Evolutionary conservation across 208 protist genomes (phyloP), one percentile per base, ranked within the genome.

Genomic region (Blechomonas ayalai): DNA sequence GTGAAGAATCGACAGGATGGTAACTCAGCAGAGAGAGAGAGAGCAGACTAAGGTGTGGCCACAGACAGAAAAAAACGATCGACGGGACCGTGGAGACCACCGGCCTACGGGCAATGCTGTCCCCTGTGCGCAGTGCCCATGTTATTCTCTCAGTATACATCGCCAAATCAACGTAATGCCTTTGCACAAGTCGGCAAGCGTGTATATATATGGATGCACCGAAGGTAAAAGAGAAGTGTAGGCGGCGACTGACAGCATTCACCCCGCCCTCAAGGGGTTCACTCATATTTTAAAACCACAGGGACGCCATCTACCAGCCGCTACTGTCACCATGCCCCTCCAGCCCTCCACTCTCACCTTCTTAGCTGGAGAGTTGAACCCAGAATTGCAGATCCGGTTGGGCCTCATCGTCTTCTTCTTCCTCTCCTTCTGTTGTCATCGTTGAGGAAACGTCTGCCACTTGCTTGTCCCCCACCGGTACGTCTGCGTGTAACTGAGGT

Each of bases 361-460:
- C 20, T 60, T 31, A 65, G 31, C 42, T 65, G 29, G 51, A 58
- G 7, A 65, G 19, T 8, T 25, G 38, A 25, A 42, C 24, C 58
- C 58, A 65, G 37, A 65, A 65, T 13, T 65, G 44, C 43, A 50
- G 9, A 42, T 65, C 49, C 1, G 53, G n/a, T n/a, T n/a, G n/a
- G n/a, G n/a, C n/a, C n/a, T n/a, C n/a, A n/a, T n/a, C n/a, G n/a
- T 20, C 2, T 4, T 41, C 4, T 6, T 4, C 23, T 29, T 26
- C 33, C 4, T 19, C 18, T 10, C 46, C n/a, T n/a, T n/a, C n/a
- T n/a, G n/a, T n/a, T n/a, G n/a, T n/a, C n/a, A n/a, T n/a, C n/a
- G n/a, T n/a, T n/a, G n/a, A n/a, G n/a, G n/a, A n/a, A n/a, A n/a
- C n/a, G n/a, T n/a, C n/a, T n/a, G n/a, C n/a, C n/a, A n/a, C n/a